Evolutionary conservation across 345 rosid genomes (phyloP).

Genomic region (Brassica juncea): DNA sequence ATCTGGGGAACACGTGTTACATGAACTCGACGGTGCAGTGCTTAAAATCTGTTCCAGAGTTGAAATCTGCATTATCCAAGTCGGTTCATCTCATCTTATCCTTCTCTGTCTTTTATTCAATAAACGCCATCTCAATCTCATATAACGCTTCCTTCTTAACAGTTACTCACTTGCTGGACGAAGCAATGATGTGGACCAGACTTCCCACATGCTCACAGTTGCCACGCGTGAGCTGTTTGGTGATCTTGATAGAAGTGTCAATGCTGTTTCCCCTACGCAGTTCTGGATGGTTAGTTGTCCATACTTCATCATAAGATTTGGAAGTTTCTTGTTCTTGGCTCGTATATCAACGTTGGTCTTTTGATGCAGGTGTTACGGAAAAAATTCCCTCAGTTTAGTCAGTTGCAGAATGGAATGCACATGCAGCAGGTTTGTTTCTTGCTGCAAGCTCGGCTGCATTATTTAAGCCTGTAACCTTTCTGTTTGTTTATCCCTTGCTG

Average conservation of each 20-base stretch:
- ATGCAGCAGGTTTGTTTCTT: slow-evolving; percentile 83
- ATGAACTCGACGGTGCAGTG: slow-evolving; percentile 98
- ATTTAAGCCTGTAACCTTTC: neutral
- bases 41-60: slow-evolving; percentile 95
- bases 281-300: slow-evolving; percentile 84
- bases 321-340: slow-evolving; percentile 22
- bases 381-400: slow-evolving; percentile 94
- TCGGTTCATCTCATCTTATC: slow-evolving; percentile 39
- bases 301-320: neutral
- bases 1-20: slow-evolving; percentile 97
- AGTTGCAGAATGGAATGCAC: slow-evolving; percentile 84
- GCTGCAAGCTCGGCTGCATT: neutral
- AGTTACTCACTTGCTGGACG: slow-evolving; percentile 71
- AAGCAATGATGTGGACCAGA: slow-evolving; percentile 79
- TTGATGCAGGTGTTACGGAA: slow-evolving; percentile 70
- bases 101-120: neutral
- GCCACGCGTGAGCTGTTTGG: slow-evolving; percentile 88
- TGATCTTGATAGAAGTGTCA: slow-evolving; percentile 89
- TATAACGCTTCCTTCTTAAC: slow-evolving; percentile 25
- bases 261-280: slow-evolving; percentile 90
- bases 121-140: neutral
- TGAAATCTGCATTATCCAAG: slow-evolving; percentile 80
- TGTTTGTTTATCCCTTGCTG: slow-evolving; percentile 18
- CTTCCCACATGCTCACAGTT: slow-evolving; percentile 91
- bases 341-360: slow-evolving; percentile 10